Percentiles rank a stretch among this genome's conserved stretches.
These are phyloP conservation scores for Brassica napus DNA, from an alignment of 345 rosid species.

Conservation along the genomic window DNA sequence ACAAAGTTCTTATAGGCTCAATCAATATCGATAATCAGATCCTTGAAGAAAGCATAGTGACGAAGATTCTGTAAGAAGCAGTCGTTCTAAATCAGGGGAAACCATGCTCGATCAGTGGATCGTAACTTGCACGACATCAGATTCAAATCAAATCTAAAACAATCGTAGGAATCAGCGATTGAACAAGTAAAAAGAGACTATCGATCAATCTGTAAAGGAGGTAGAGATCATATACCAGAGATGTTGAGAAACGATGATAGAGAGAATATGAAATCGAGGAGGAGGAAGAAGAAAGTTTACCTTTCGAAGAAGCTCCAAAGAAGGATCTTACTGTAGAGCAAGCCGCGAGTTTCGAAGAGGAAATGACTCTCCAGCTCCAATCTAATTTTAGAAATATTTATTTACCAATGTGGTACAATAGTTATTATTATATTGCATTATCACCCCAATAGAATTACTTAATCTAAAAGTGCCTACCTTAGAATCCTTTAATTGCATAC, in stretches of 20 bases:
- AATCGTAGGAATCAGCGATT: not conserved
- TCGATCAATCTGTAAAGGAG: constrained; percentile 14
- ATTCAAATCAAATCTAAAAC: not conserved
- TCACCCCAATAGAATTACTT: not conserved
- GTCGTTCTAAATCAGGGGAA: too few species aligned
- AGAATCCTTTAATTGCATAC: not conserved
- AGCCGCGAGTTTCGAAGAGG: constrained; percentile 43
- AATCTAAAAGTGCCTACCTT: not conserved
- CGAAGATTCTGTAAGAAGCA: too few species aligned
- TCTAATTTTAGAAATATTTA: constrained; percentile 23
- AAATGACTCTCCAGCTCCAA: constrained; percentile 32
- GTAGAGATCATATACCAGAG: constrained; percentile 3
- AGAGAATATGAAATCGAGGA: constrained; percentile 16
- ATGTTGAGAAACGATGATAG: constrained; percentile 16
- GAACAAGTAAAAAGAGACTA: not conserved
- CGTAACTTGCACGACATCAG: not conserved
- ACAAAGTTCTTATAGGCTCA: not conserved
- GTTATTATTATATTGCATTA: not conserved
- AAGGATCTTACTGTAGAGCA: constrained; percentile 31
- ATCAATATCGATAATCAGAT: not conserved
- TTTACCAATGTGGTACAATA: not conserved
- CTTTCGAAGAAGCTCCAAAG: constrained; percentile 35
- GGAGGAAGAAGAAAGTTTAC: constrained; percentile 9
- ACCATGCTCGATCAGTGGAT: not conserved
- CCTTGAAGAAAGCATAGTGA: too few species aligned